phyloP scores from a whole-genome alignment of 2,329 filamentous ascomycete species.

The Alternaria sp. region DNA sequence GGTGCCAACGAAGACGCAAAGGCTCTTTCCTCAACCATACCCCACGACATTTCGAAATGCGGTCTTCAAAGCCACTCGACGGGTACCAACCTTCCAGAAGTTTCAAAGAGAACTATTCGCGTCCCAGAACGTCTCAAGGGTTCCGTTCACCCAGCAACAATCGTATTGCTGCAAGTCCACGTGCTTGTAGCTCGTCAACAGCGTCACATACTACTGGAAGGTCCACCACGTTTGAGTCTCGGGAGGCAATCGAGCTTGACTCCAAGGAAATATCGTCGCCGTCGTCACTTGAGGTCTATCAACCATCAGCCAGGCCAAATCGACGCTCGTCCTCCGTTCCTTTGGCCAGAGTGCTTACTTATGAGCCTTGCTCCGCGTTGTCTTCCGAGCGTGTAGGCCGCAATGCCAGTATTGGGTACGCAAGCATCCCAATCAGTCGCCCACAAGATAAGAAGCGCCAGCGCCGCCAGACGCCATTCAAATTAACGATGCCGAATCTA shows the following conservation, averaged over 20 bases:
- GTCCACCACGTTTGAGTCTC: conserved; percentile 14
- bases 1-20: conserved; percentile 31
- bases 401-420: conserved; percentile 14
- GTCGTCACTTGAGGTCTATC: conserved; percentile 16
- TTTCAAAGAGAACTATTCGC: conserved; percentile 29
- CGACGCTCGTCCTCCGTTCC: conserved; percentile 26
- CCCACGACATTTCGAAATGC: conserved; percentile 37
- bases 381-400: conserved; percentile 9
- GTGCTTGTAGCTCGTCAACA: conserved; percentile 16
- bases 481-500: conserved; percentile 11
- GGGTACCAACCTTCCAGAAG: conserved; percentile 21
- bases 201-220: conserved; percentile 13
- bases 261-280: conserved; percentile 15
- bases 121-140: conserved; percentile 23
- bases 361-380: conserved; percentile 12
- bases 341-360: conserved; percentile 18
- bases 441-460: conserved; percentile 28
- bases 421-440: conserved; percentile 11
- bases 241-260: conserved; percentile 24
- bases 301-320: conserved; percentile 11
- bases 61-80: conserved; percentile 21
- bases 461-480: conserved; percentile 37
- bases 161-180: not conserved
- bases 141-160: conserved; percentile 10
- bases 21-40: conserved; percentile 46